Evolutionary conservation across 495 filamentous ascomycete species (phyloP), one percentile per base, ranked within the genome.

Genomic region (Coniosporium apollinis): DNA sequence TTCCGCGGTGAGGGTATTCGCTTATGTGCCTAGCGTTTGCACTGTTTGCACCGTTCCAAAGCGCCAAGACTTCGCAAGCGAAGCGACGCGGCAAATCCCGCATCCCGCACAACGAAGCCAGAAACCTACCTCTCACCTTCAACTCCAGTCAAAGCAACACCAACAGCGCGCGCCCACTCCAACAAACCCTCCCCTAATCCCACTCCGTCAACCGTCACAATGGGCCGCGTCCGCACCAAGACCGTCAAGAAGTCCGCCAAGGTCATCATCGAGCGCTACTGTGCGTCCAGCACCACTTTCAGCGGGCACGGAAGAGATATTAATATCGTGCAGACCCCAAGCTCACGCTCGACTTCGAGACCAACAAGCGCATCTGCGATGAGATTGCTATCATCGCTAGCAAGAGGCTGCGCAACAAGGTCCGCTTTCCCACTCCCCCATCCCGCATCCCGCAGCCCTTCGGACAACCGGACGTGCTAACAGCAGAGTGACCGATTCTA

Each of bases 171-270:
- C n/a, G n/a, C n/a, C n/a, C n/a, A n/a, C n/a, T n/a, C n/a, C n/a
- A n/a, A n/a, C n/a, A n/a, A n/a, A n/a, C n/a, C n/a, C n/a, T n/a
- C n/a, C n/a, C n/a, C n/a, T n/a, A n/a, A n/a, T n/a, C n/a, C n/a
- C n/a, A n/a, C n/a, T n/a, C n/a, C n/a, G n/a, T n/a, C n/a, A 64
- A 70, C 67, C 74, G 78, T 64, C 68, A 86, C 74, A 59, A 89
- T 91, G 84, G 84, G 84, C 82, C 83, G 84, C 66, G 83, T 93
- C 70, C 75, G 84, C 52, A 93, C 84, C 50, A 93, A 87, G 82
- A 99, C 91, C 50, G 89, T 96, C 62, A 96, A 99, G 78, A 89
- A 93, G 71, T 96, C 86, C 65, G 86, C 91, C 66, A 96, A 96
- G 79, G 83, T 94, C 73, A 84, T 96, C 67, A 94, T 97, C 65